phyloP scores from a whole-genome alignment of 1,284 basidiomycete genomes.

The Rhodotorula sp. region DNA sequence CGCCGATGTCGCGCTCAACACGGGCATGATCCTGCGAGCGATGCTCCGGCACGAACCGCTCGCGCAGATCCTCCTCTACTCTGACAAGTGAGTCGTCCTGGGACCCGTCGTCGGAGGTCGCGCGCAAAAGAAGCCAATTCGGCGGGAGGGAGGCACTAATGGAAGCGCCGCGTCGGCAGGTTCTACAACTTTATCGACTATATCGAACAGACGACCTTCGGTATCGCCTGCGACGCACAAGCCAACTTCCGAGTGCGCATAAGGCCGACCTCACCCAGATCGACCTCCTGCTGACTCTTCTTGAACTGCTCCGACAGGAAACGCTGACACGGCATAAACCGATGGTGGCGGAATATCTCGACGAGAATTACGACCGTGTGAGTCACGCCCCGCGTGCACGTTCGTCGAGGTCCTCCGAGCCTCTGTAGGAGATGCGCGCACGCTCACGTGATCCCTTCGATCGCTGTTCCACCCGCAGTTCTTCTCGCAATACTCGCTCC shows the following conservation, averaged over 20 bases:
- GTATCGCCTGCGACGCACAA: constrained; percentile 96
- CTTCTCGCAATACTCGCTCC: constrained; percentile 88
- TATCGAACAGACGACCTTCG: constrained; percentile 97
- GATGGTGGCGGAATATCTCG: constrained; percentile 94
- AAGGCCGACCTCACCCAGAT: too few species aligned
- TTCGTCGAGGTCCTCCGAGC: background rate
- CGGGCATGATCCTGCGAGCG: constrained; percentile 95
- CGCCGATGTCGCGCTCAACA: constrained; percentile 92
- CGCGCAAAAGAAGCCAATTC: background rate
- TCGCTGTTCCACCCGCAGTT: constrained; percentile 59
- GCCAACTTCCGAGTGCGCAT: constrained; percentile 74
- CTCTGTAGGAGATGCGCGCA: background rate
- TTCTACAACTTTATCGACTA: constrained; percentile 97
- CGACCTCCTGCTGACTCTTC: background rate
- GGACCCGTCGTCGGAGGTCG: background rate
- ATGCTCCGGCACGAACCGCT: constrained; percentile 93
- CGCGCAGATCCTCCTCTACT: constrained; percentile 84
- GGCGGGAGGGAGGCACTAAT: background rate
- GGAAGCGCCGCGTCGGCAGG: constrained; percentile 52
- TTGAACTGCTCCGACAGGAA: constrained; percentile 56
- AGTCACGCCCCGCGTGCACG: constrained; percentile 43
- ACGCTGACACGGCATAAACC: constrained; percentile 91
- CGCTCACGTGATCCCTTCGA: background rate
- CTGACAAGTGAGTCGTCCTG: constrained; percentile 68
- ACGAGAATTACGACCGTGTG: constrained; percentile 92